A percentile compares a stretch with the other conserved stretches of the same genome.
These are phyloP conservation scores for Talaromyces islandicus DNA, from an alignment of 2,329 filamentous ascomycete genomes.

Conservation along the genomic window DNA sequence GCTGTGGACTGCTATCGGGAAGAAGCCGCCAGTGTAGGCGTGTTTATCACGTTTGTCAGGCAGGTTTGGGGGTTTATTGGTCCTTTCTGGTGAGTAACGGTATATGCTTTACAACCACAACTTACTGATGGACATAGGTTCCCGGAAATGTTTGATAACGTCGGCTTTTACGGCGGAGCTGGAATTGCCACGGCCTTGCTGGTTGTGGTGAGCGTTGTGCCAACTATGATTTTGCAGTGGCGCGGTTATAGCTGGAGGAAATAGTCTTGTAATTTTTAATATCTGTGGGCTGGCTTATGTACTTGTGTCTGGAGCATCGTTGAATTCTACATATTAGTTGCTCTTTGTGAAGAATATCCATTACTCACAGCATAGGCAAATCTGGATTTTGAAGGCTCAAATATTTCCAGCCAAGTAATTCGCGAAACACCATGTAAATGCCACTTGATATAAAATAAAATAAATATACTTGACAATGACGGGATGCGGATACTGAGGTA, in stretches of 20 bases:
- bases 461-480: too few species aligned
- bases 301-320: neutral
- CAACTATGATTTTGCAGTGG: neutral
- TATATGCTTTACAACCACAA: too few species aligned
- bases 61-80: conserved; percentile 51
- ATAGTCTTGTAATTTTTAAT: neutral
- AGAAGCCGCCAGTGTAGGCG: conserved; percentile 51
- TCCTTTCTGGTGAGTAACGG: conserved; percentile 21
- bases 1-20: conserved; percentile 53
- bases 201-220: neutral
- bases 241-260: neutral
- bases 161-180: neutral
- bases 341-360: neutral
- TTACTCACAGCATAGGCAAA: too few species aligned
- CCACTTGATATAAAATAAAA: too few species aligned
- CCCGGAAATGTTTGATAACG: neutral
- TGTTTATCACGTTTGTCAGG: conserved; percentile 54
- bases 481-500: too few species aligned
- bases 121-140: neutral
- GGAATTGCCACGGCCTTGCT: neutral
- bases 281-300: neutral
- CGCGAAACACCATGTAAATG: too few species aligned
- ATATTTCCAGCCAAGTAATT: too few species aligned
- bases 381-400: too few species aligned
- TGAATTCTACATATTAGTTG: neutral